Evolutionary conservation across 1,284 basidiomycete species (phyloP).

Genomic region (Cutaneotrichosporon cyanovorans): DNA sequence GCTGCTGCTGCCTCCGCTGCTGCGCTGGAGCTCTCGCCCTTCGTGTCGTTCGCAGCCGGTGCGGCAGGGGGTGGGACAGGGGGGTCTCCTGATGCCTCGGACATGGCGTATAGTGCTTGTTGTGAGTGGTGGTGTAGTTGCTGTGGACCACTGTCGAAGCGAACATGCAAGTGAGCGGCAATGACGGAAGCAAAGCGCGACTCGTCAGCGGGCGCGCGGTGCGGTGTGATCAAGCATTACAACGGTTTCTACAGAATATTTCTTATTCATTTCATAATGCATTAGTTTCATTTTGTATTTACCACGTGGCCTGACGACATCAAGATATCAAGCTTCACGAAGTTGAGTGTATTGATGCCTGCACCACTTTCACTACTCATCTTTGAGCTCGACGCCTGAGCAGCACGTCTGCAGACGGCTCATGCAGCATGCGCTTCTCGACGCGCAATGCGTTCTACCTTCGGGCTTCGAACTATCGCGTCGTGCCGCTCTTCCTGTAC

Average conservation of each 20-base stretch:
- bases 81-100: constrained; percentile 15
- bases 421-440: constrained; percentile 33
- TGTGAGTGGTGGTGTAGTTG: not conserved
- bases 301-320: constrained; percentile 12
- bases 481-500: constrained; percentile 40
- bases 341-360: not conserved
- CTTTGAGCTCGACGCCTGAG: not conserved
- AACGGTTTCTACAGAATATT: too few relatives aligned
- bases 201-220: constrained; percentile 16
- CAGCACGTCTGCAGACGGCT: too few relatives aligned
- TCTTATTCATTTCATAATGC: not conserved
- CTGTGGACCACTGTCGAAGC: not conserved
- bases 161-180: not conserved
- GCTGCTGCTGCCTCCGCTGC: constrained; percentile 11
- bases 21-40: constrained; percentile 10
- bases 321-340: too few relatives aligned
- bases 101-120: constrained; percentile 9
- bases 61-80: constrained; percentile 13
- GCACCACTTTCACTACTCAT: not conserved
- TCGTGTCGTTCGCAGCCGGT: constrained; percentile 1
- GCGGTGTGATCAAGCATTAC: too few relatives aligned
- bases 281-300: not conserved
- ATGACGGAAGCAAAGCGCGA: constrained; percentile 15
- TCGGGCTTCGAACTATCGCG: constrained; percentile 37
- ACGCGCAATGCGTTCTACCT: constrained; percentile 43